Percentiles rank a stretch among this genome's conserved stretches.
phyloP scores from a whole-genome alignment of 441 rosid species.

The Adansonia rubrostipa region DNA sequence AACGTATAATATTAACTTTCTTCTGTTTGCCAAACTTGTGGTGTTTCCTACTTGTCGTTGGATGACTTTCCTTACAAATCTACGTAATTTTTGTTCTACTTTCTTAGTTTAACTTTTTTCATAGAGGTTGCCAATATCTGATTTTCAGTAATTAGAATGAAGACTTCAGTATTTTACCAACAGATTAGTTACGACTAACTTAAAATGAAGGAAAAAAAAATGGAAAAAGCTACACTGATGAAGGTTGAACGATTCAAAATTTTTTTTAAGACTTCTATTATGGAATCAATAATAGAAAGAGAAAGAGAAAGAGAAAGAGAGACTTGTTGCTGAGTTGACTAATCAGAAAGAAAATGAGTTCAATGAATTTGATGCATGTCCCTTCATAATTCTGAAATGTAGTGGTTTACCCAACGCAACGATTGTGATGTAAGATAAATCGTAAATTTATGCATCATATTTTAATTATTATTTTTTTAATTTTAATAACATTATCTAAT shows the following conservation, averaged over 20 bases:
- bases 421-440: too few relatives aligned
- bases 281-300: not conserved
- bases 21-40: not conserved
- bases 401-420: too few relatives aligned
- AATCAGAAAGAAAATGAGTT: not conserved
- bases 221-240: not conserved
- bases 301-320: not conserved
- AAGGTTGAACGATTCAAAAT: not conserved
- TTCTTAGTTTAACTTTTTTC: too few relatives aligned
- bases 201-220: not conserved
- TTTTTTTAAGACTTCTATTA: not conserved
- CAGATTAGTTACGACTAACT: not conserved
- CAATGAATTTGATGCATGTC: too few relatives aligned
- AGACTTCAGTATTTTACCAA: too few relatives aligned
- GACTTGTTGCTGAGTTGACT: not conserved
- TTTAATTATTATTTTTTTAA: too few relatives aligned
- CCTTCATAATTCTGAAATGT: too few relatives aligned
- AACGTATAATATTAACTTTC: not conserved
- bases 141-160: too few relatives aligned
- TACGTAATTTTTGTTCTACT: not conserved
- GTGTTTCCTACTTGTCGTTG: slow-evolving; percentile 7
- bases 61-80: not conserved
- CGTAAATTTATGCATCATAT: too few relatives aligned
- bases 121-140: too few relatives aligned
- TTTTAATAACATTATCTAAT: too few relatives aligned